Conservation (phyloP, 371 early-diverging fungal species). For the Mucor sp. region DNA sequence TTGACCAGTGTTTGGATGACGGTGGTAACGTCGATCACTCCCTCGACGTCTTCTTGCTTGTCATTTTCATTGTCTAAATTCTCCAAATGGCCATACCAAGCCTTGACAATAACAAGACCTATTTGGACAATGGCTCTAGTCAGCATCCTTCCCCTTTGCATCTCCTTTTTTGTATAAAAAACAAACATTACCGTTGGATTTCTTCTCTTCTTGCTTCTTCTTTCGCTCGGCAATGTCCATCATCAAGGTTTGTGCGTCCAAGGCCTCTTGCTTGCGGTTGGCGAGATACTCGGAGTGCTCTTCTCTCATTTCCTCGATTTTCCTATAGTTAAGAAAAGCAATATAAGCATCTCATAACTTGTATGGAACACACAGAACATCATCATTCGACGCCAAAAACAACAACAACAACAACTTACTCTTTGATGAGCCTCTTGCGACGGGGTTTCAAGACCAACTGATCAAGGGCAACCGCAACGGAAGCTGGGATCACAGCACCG, state of each 20-base stretch:
- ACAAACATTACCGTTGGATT: slow-evolving; percentile 52
- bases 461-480: slow-evolving; percentile 66
- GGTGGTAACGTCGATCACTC: slow-evolving; percentile 82
- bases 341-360: background rate
- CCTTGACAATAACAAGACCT: slow-evolving; percentile 87
- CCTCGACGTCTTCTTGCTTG: slow-evolving; percentile 36
- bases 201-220: slow-evolving; percentile 65
- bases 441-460: slow-evolving; percentile 70
- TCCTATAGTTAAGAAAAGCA: slow-evolving; percentile 39
- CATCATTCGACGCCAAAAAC: no score
- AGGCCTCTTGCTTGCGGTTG: slow-evolving; percentile 75
- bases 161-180: background rate
- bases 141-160: background rate
- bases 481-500: slow-evolving; percentile 70
- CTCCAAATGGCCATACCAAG: slow-evolving; percentile 83
- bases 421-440: slow-evolving; percentile 59
- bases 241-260: slow-evolving; percentile 77
- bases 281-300: slow-evolving; percentile 77
- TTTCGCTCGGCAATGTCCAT: slow-evolving; percentile 70
- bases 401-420: slow-evolving; percentile 40
- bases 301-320: slow-evolving; percentile 72
- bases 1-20: slow-evolving; percentile 84
- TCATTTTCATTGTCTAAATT: slow-evolving; percentile 35
- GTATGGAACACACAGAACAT: background rate
- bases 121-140: background rate